Percentiles rank a stretch among this genome's conserved stretches.
Evolutionary conservation across 2,329 filamentous ascomycete species (phyloP).

Genomic region (Venturiaceae sp.): DNA sequence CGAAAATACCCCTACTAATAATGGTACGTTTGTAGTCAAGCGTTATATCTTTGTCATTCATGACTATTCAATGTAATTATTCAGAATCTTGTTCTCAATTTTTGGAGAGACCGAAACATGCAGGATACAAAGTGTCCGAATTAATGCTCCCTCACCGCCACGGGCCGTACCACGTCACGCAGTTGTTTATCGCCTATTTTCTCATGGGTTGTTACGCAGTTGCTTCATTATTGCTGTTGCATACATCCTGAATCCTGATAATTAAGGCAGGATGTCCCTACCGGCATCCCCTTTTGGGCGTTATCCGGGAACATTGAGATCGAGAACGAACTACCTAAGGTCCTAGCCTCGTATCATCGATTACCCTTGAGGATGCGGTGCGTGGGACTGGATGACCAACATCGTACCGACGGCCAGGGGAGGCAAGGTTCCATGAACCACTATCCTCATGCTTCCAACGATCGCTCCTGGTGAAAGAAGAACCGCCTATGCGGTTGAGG

Average conservation of each 20-base stretch:
- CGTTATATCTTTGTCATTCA: background rate
- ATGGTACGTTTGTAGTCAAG: background rate
- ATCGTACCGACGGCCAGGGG: background rate
- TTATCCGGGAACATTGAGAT: background rate
- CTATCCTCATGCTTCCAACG: background rate
- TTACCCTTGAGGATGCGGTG: background rate
- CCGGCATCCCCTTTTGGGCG: background rate
- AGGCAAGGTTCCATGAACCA: background rate
- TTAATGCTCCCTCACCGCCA: background rate
- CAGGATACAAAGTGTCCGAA: background rate
- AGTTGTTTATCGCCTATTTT: background rate
- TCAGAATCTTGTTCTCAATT: background rate
- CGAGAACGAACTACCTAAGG: background rate
- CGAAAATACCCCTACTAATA: background rate
- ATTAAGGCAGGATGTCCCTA: background rate
- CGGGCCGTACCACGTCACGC: background rate
- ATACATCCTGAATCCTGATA: background rate
- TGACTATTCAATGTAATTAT: background rate
- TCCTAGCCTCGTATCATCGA: background rate
- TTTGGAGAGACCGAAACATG: background rate
- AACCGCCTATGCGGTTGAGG: background rate
- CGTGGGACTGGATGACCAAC: background rate
- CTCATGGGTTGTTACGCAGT: background rate
- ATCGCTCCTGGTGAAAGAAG: background rate
- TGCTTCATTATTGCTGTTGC: background rate